Evolutionary conservation across 768 basidiomycete genomes (phyloP), one percentile per base, ranked within the genome.

Genomic region (Boletellus emodensis): DNA sequence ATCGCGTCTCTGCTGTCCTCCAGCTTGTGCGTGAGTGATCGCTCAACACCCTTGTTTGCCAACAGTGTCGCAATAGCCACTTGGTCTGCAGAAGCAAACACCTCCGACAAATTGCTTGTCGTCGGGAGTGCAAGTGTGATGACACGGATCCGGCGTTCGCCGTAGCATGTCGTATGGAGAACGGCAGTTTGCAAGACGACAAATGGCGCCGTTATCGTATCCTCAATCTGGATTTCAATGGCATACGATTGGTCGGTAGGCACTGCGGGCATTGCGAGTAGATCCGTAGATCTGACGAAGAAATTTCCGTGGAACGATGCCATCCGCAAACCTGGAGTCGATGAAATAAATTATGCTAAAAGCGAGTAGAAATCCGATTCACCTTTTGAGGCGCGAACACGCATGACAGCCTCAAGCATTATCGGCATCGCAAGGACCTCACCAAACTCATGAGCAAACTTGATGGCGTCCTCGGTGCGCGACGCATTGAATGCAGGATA

Each of bases 271-370:
- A 97, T 89, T 3, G 95, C 92, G 33, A 97, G 80, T 5, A 97
- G 80, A 70, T 98, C 95, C 18, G 95, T 98, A 20, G 94, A 96
- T 46, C 95, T 86, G 49, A 96, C 92, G 65, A 98, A 98, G 76
- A 97, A 96, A 74, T 97, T 98, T 54, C 95, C 95, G 60, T 97
- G 93, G 88, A 95, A 98, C 1, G 91, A 90, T 7, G 94, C 85
- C 93, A 97, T 92, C 44, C 94, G 87, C 40, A 98, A 73, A 54
- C 94, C 88, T 87, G 53, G 2, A 48, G 30, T 47, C 11, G n/a
- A 28, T 14, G 13, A 2, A 20, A 2, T 46, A 47, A 51, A 51
- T 46, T 13, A 42, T 34, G 12, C 18, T 14, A 3, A 11, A 3
- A 12, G 20, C 11, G 20, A 32, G 22, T 39, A 30, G 11, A 34